Evolutionary conservation across 2,329 filamentous ascomycete genomes (phyloP).

Genomic region (Phymatotrichopsis omnivora): DNA sequence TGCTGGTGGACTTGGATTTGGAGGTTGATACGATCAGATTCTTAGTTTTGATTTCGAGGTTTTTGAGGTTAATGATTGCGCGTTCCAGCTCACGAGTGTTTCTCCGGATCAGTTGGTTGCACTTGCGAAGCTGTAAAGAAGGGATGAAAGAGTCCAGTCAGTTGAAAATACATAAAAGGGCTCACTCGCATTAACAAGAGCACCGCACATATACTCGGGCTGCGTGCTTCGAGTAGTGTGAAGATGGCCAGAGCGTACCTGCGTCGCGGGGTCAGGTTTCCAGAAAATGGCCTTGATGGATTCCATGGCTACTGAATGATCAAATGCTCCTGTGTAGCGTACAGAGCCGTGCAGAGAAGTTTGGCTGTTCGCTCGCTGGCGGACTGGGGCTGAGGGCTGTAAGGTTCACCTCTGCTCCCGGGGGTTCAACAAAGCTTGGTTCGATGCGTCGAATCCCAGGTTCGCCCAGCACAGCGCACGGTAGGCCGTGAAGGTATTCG

Average conservation of each 20-base stretch:
- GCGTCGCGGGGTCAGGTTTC: conserved; percentile 84
- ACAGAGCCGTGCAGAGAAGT: too few relatives aligned
- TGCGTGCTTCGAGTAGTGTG: conserved; percentile 1
- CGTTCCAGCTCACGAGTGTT: conserved; percentile 93
- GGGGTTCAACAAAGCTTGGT: too few relatives aligned
- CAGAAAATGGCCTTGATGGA: conserved; percentile 75
- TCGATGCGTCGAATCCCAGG: too few relatives aligned
- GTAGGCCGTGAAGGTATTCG: too few relatives aligned
- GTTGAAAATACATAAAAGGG: too few relatives aligned
- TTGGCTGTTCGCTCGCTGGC: too few relatives aligned
- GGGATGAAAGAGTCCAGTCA: conserved; percentile 15
- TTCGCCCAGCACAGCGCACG: too few relatives aligned
- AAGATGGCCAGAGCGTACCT: conserved; percentile 48
- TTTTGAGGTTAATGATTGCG: conserved; percentile 69
- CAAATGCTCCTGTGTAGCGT: too few relatives aligned
- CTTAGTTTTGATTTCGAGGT: conserved; percentile 73
- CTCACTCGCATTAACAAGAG: too few relatives aligned
- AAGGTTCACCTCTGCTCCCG: too few relatives aligned
- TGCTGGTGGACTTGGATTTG: conserved; percentile 70
- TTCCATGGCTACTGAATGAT: conserved; percentile 79
- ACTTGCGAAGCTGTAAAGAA: conserved; percentile 70
- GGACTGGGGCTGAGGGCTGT: too few relatives aligned
- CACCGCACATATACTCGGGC: too few relatives aligned
- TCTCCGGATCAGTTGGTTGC: conserved; percentile 75
- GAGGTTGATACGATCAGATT: conserved; percentile 74